Percentiles rank a stretch among this genome's conserved stretches.
Evolutionary conservation across 2,329 filamentous ascomycete species (phyloP).

Genomic region (Fusarium anthophilum): DNA sequence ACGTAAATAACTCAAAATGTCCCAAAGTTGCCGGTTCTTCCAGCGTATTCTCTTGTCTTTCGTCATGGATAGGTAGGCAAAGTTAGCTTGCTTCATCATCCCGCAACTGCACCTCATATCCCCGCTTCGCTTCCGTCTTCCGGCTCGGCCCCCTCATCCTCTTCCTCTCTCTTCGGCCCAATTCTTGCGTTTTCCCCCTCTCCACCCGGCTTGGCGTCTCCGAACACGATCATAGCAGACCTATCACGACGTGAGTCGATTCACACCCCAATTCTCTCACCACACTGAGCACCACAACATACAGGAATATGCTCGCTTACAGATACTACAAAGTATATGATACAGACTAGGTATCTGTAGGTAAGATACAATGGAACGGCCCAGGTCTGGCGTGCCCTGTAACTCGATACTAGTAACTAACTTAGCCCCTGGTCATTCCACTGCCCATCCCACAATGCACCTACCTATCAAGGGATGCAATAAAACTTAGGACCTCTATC

Average conservation of each 20-base stretch:
- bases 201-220: constrained; percentile 30
- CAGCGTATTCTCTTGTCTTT: constrained; percentile 32
- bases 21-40: constrained; percentile 15
- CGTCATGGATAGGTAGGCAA: constrained; percentile 15
- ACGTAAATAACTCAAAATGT: constrained; percentile 2
- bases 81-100: neutral
- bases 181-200: constrained; percentile 3
- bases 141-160: constrained; percentile 25
- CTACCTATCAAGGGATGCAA: too few species aligned
- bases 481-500: too few species aligned
- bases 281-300: constrained; percentile 23
- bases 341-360: neutral
- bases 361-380: constrained; percentile 30
- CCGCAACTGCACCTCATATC: neutral
- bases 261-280: constrained; percentile 13
- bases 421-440: neutral
- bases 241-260: constrained; percentile 8
- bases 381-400: neutral
- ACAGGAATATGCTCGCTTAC: constrained; percentile 4
- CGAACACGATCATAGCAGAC: constrained; percentile 4
- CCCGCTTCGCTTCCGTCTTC: constrained; percentile 28
- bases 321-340: neutral
- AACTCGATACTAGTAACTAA: neutral
- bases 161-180: constrained; percentile 25
- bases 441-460: neutral